Conservation (phyloP, 2,329 filamentous ascomycete species). For the Raffaelea ambrosiae region DNA sequence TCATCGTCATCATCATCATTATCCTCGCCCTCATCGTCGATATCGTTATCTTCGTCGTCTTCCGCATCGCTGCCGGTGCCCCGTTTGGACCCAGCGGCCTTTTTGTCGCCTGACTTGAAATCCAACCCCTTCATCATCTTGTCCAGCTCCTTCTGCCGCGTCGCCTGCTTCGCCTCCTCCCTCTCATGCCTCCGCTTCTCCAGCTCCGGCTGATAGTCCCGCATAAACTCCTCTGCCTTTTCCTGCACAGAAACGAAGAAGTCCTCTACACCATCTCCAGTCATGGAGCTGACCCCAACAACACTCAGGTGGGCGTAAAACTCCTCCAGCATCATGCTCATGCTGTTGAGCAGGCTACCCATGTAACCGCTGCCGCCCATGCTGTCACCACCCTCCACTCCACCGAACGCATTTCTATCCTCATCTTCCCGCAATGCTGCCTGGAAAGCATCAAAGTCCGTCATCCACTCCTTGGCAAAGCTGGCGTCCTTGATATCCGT, state of each 20-base stretch:
- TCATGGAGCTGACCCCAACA: constrained; percentile 88
- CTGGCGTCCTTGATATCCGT: constrained; percentile 87
- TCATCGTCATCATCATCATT: constrained; percentile 49
- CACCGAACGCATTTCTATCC: constrained; percentile 65
- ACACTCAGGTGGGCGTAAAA: constrained; percentile 93
- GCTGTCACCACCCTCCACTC: constrained; percentile 53
- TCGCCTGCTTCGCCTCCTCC: constrained; percentile 62
- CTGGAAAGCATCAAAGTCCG: constrained; percentile 94
- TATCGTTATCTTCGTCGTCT: constrained; percentile 28
- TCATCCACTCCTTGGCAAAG: constrained; percentile 99
- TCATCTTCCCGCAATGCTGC: constrained; percentile 75
- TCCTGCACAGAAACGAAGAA: constrained; percentile 86
- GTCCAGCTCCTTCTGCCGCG: constrained; percentile 73
- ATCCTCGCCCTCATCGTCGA: constrained; percentile 27
- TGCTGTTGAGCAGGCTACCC: constrained; percentile 90
- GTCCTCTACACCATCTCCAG: constrained; percentile 81
- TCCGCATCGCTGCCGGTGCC: constrained; percentile 30
- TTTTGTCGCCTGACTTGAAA: constrained; percentile 27
- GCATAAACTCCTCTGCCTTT: constrained; percentile 81
- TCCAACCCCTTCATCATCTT: constrained; percentile 93
- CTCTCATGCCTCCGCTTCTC: constrained; percentile 68
- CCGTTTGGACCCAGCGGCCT: constrained; percentile 8
- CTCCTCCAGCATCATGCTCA: constrained; percentile 95
- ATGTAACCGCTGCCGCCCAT: constrained; percentile 85
- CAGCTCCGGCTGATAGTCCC: constrained; percentile 87